Percentiles rank a stretch among this genome's conserved stretches.
These are phyloP conservation scores for Tetrahymena elliotti DNA, from an alignment of 73 alveolate genomes.

Conservation along the genomic window DNA sequence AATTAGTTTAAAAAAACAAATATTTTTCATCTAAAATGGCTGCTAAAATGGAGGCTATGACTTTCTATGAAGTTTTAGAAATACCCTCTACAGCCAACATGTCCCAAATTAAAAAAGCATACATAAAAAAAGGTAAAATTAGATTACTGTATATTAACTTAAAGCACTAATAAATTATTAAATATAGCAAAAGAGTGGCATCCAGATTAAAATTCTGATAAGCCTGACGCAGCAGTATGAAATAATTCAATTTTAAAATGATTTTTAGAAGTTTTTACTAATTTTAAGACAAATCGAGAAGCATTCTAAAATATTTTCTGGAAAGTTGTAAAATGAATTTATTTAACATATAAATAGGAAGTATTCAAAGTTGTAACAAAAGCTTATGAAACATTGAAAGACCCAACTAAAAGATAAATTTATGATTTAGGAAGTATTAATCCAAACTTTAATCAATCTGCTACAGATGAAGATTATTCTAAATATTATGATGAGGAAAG, in stretches of 20 bases:
- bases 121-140: not conserved
- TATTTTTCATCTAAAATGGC: not conserved
- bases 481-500: not conserved
- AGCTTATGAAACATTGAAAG: not conserved
- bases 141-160: not conserved
- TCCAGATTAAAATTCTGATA: not conserved
- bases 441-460: not conserved
- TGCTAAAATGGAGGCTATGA: not conserved
- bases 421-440: not conserved
- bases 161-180: not conserved
- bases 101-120: not conserved
- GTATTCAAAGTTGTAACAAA: not conserved
- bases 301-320: not conserved
- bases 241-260: not conserved
- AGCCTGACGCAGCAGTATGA: not conserved
- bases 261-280: not conserved
- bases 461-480: not conserved
- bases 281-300: not conserved
- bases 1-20: not conserved
- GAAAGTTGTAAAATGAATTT: not conserved
- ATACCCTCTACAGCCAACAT: not conserved
- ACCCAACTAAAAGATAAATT: not conserved
- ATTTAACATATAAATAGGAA: not conserved
- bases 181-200: not conserved
- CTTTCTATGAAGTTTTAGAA: not conserved